A percentile compares a stretch with the other conserved stretches of the same genome.
These are phyloP conservation scores for Tribonema minus DNA, from an alignment of 108 stramenopile genomes.

Conservation along the genomic window DNA sequence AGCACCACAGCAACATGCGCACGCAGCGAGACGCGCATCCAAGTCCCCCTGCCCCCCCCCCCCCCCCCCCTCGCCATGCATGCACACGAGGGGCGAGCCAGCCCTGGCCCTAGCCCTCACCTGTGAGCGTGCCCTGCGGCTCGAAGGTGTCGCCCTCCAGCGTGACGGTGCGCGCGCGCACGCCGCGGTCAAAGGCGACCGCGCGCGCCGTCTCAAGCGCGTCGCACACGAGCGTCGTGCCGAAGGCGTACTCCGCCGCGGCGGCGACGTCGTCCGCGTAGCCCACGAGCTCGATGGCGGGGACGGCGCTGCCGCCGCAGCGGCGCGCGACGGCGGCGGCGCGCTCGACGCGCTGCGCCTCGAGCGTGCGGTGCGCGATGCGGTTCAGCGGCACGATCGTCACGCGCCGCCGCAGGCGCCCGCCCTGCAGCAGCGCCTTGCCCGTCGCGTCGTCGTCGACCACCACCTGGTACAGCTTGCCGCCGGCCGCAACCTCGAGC, in stretches of 20 bases:
- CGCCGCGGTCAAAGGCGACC: conserved; percentile 70
- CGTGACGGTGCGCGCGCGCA: conserved; percentile 85
- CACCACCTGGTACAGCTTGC: conserved; percentile 65
- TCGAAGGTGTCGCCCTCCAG: conserved; percentile 94
- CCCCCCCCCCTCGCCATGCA: too few species aligned
- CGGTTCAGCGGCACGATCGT: conserved; percentile 97
- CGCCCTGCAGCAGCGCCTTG: conserved; percentile 85
- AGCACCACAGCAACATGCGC: too few species aligned
- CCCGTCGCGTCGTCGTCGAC: conserved; percentile 92
- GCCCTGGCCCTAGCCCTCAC: too few species aligned
- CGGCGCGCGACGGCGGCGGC: conserved; percentile 66
- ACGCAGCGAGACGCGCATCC: too few species aligned
- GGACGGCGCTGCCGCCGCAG: conserved; percentile 67
- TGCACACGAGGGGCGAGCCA: too few species aligned
- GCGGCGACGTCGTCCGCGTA: conserved; percentile 83
- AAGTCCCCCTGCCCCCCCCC: too few species aligned
- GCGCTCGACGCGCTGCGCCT: conserved; percentile 33
- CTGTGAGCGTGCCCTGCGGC: conserved; percentile 91
- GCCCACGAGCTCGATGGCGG: conserved; percentile 77
- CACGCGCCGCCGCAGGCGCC: conserved; percentile 81
- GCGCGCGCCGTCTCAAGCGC: conserved; percentile 67
- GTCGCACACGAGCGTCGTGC: conserved; percentile 84
- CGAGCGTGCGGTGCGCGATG: conserved; percentile 66
- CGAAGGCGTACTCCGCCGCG: conserved; percentile 94
- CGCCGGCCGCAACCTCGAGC: conserved; percentile 63